Conservation (phyloP, 257 asterid species). For the Solanum sparsipilum region DNA sequence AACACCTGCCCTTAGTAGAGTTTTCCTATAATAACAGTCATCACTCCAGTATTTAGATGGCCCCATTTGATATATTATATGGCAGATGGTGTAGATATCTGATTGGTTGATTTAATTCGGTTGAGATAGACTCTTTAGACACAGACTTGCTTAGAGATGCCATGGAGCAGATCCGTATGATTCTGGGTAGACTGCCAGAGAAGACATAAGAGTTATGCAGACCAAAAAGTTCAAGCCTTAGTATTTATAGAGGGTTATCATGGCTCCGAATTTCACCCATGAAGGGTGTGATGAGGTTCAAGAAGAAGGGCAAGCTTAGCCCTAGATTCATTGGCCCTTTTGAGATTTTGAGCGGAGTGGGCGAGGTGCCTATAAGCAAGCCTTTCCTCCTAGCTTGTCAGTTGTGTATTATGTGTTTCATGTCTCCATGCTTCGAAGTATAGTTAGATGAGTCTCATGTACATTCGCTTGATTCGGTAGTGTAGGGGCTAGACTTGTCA, state of each 20-base stretch:
- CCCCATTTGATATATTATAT: too few relatives aligned
- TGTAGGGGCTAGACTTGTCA: background rate
- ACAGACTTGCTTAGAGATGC: background rate
- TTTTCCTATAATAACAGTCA: background rate
- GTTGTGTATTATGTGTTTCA: background rate
- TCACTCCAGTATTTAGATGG: background rate
- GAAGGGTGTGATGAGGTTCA: background rate
- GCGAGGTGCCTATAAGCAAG: background rate
- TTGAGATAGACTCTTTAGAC: background rate
- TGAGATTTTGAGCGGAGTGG: background rate
- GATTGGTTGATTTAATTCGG: background rate
- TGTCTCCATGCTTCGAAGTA: background rate
- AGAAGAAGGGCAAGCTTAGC: background rate
- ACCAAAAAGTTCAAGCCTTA: background rate
- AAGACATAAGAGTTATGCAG: background rate
- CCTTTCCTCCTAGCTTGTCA: background rate
- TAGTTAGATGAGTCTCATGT: background rate
- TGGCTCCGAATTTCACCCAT: background rate
- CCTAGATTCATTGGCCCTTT: background rate
- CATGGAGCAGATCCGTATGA: background rate
- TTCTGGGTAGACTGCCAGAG: background rate
- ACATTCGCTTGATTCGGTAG: background rate
- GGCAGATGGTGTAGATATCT: background rate
- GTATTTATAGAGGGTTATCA: background rate
- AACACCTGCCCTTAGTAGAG: background rate